These are phyloP conservation scores for Pichia californica DNA, from an alignment of 805 yeast species.

Conservation along the genomic window DNA sequence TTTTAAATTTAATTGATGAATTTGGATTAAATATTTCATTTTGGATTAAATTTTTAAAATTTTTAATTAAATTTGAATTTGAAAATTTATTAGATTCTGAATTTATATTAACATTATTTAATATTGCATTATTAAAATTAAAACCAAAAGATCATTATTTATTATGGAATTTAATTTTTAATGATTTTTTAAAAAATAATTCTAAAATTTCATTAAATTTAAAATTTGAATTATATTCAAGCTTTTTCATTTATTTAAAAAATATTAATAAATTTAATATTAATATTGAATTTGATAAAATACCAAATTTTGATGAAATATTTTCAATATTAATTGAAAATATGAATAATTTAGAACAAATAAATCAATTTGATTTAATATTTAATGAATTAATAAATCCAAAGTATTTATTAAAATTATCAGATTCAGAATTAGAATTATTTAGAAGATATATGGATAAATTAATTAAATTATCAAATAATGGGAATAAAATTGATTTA, in stretches of 20 bases:
- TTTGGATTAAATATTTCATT: not conserved
- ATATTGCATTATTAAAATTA: not conserved
- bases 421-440: conserved; percentile 41
- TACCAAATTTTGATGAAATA: not conserved
- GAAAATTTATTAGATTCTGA: not conserved
- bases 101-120: not conserved
- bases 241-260: conserved; percentile 5
- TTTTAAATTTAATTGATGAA: not conserved
- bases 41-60: conserved; percentile 7
- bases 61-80: not conserved
- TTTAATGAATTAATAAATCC: conserved; percentile 25
- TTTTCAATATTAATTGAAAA: conserved; percentile 3
- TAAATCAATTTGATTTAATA: conserved; percentile 15
- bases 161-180: conserved; percentile 2
- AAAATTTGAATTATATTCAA: conserved; percentile 1
- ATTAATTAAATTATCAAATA: conserved; percentile 21
- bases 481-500: not conserved
- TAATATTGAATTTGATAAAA: not conserved
- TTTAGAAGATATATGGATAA: conserved; percentile 41
- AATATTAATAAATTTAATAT: not conserved
- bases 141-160: not conserved
- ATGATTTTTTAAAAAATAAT: not conserved
- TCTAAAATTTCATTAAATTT: not conserved
- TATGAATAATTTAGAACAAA: not conserved
- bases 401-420: conserved; percentile 28